A percentile compares a stretch with the other conserved stretches of the same genome.
Evolutionary conservation across 306 rosid genomes (phyloP).

Genomic region (Vachellia pachyceras): DNA sequence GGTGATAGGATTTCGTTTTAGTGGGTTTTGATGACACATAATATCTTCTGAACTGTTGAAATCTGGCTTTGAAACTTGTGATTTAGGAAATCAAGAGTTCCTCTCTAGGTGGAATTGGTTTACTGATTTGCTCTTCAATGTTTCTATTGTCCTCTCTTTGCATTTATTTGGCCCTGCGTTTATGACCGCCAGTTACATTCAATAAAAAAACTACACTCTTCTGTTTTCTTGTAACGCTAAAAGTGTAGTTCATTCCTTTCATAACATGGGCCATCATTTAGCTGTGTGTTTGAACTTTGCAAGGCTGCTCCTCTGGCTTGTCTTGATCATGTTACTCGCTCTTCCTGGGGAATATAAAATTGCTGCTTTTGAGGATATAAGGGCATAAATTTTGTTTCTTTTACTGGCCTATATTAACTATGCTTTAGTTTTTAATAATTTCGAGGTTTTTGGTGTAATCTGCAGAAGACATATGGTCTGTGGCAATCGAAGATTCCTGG

Average conservation of each 20-base stretch:
- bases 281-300: background rate
- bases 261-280: constrained; percentile 9
- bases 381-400: background rate
- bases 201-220: background rate
- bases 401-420: background rate
- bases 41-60: background rate
- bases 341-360: background rate
- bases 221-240: constrained; percentile 14
- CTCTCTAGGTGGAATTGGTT: background rate
- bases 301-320: background rate
- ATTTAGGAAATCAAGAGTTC: too few relatives aligned
- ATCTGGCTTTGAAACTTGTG: background rate
- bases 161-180: background rate
- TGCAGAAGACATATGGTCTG: constrained; percentile 54
- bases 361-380: constrained; percentile 2
- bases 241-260: too few relatives aligned
- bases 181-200: constrained; percentile 14
- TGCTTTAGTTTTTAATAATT: constrained; percentile 9
- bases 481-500: constrained; percentile 33
- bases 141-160: background rate
- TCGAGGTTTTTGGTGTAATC: constrained; percentile 21
- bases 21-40: background rate
- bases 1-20: constrained; percentile 8
- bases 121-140: background rate
- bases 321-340: constrained; percentile 7